These are phyloP conservation scores for Microstroma glucosiphilum DNA, from an alignment of 1,284 basidiomycete species.

Conservation along the genomic window DNA sequence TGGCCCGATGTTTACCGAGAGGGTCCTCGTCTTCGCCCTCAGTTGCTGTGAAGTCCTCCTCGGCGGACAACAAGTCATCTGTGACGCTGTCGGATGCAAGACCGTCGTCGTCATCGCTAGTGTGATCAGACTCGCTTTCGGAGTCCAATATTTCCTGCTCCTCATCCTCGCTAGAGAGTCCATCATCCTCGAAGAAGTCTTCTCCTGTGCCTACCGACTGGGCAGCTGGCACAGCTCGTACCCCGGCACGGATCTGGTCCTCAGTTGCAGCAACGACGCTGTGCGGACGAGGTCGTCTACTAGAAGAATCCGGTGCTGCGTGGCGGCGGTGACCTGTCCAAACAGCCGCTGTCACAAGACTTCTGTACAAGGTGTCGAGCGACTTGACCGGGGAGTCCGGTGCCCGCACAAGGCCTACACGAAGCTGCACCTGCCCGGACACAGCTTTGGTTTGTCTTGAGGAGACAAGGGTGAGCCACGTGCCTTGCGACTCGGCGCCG, in stretches of 20 bases:
- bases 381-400: constrained; percentile 7
- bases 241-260: constrained; percentile 16
- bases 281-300: background rate
- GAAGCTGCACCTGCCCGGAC: constrained; percentile 34
- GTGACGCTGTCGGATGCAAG: constrained; percentile 19
- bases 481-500: constrained; percentile 12
- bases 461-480: constrained; percentile 34
- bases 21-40: constrained; percentile 17
- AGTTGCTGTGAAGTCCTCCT: constrained; percentile 9
- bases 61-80: constrained; percentile 15
- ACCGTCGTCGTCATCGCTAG: constrained; percentile 20
- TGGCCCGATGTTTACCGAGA: background rate
- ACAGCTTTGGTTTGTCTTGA: constrained; percentile 24
- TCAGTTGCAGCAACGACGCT: background rate
- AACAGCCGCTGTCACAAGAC: background rate
- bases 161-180: constrained; percentile 26
- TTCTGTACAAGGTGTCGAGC: constrained; percentile 11
- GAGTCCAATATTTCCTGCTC: constrained; percentile 17
- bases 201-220: constrained; percentile 35
- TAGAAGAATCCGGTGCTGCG: background rate
- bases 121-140: constrained; percentile 20
- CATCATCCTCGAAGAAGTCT: constrained; percentile 39
- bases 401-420: constrained; percentile 30
- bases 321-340: background rate
- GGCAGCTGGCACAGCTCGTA: constrained; percentile 35